Base-by-base conservation (phyloP, 495 filamentous ascomycete species). In the Penicillium flavigenum region DNA sequence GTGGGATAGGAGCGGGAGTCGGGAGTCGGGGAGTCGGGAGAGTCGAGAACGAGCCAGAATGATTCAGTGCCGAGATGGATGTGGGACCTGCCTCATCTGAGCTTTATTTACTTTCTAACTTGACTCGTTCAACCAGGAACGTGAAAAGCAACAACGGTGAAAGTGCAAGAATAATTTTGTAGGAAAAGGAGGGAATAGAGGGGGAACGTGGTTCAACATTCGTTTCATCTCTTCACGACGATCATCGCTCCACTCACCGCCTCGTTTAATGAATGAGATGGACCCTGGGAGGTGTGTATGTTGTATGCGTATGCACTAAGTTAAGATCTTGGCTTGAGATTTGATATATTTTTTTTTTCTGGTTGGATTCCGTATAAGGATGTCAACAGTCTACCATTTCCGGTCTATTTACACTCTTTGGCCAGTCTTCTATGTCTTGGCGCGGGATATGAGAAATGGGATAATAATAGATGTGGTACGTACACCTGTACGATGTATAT, bases 191-290 rank as follows among this genome's bases (percentile, higher is more conserved):
- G 44, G 16, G 44, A 49, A 56, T 54, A 43, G 59, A 52, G 51
- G 58, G 60, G 51, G 52, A 58, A 53, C 51, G 59, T 59, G 51
- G 51, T 54, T 60, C 61, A 61, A 47, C 42, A 62, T 57, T 39
- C 16, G 66, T 66, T 69, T 67, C 66, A 63, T 57, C 53, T 45
- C 53, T 43, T 58, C 43, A 54, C 19, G 46, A 51, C 47, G 46
- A 51, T 43, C 57, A 64, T 64, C 63, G 27, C 27, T 64, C 63
- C 63, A 64, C 66, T 57, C 54, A 69, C 66, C 66, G 66, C 66
- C 66, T 69, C 51, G 34, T 53, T 38, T 44, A 51, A 11, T 47
- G 52, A 61, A 47, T 59, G 24, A 55, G 51, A n/a, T n/a, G n/a
- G n/a, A 51, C 39, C 20, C 16, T 10, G 10, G 22, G 22, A 42